These are phyloP conservation scores for Prunus davidiana DNA, from an alignment of 306 rosid genomes.

Conservation along the genomic window DNA sequence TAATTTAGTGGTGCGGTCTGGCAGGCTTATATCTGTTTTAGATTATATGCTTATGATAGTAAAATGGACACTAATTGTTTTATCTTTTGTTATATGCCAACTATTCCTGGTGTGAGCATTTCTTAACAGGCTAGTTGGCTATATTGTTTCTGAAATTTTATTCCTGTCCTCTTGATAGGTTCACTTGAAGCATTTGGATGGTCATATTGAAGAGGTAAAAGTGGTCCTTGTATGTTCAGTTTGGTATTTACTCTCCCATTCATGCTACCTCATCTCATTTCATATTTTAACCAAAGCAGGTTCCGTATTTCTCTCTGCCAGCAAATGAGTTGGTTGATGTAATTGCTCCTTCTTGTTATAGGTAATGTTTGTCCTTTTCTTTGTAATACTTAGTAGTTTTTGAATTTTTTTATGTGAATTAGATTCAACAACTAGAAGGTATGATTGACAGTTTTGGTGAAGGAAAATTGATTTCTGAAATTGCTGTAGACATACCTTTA, in stretches of 20 bases:
- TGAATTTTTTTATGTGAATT: neutral
- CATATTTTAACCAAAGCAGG: slow-evolving; percentile 55
- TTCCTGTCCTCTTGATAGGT: slow-evolving; percentile 43
- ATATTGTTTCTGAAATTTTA: neutral
- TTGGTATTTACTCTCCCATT: slow-evolving; percentile 21
- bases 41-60: neutral
- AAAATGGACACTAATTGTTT: neutral
- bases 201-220: slow-evolving; percentile 91
- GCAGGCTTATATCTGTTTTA: neutral
- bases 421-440: neutral
- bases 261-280: slow-evolving; percentile 36
- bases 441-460: neutral
- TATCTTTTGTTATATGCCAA: neutral
- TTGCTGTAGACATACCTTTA: too few relatives aligned
- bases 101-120: slow-evolving; percentile 1
- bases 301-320: slow-evolving; percentile 96
- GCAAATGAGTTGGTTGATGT: slow-evolving; percentile 73
- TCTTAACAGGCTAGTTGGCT: slow-evolving; percentile 10
- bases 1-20: neutral
- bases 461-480: neutral
- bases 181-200: slow-evolving; percentile 94
- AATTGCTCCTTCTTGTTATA: slow-evolving; percentile 44
- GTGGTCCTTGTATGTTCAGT: neutral
- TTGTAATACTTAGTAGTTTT: neutral
- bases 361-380: slow-evolving; percentile 40